Base-by-base conservation (phyloP, 1,139 yeast genomes). In the Zygoascus hellenicus region DNA sequence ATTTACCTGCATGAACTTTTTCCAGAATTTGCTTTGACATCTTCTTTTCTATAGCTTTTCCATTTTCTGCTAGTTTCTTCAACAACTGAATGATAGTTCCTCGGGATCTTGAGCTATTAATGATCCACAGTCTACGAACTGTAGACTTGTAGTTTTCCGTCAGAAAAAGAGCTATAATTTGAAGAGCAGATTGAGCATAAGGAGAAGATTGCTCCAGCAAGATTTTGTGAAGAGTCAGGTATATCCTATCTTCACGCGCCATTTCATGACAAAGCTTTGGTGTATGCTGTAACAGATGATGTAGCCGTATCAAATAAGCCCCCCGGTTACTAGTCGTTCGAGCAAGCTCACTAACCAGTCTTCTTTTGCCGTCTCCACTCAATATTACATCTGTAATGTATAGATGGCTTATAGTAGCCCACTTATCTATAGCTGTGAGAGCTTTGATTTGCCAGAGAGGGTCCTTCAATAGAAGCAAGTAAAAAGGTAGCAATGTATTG, bases 391-490 rank as follows among this genome's bases (percentile, higher is more conserved):
- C 55, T 43, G 26, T 22, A 5, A 22, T 22, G 26, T 22, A 22
- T 22, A 5, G 26, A 22, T 22, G 4, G 26, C 26, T 22, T 4
- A 22, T 22, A 22, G 26, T 22, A 4, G 26, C 26, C 70, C 73
- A 68, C 3, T 59, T 57, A 3, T 60, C 59, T 14, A 82, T 67
- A 0, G 87, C 75, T 42, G 82, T 87, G 54, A 81, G 69, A 0
- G 86, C 81, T 62, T 78, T 78, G 15, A 81, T 78, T 59, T 81
- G 86, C 88, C 88, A 82, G 26, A 22, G 4, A 22, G 26, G 26
- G 7, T 22, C 26, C 7, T 22, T 22, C 7, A 22, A 7, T 22
- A 22, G 7, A 22, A 22, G 7, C 7, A 22, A 22, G 7, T 22
- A 22, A 7, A 22, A 22, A 22, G 26, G 7, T 22, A 22, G 26